Evolutionary conservation across 75 land plant genomes (phyloP).

Genomic region (Sequoiadendron giganteum): DNA sequence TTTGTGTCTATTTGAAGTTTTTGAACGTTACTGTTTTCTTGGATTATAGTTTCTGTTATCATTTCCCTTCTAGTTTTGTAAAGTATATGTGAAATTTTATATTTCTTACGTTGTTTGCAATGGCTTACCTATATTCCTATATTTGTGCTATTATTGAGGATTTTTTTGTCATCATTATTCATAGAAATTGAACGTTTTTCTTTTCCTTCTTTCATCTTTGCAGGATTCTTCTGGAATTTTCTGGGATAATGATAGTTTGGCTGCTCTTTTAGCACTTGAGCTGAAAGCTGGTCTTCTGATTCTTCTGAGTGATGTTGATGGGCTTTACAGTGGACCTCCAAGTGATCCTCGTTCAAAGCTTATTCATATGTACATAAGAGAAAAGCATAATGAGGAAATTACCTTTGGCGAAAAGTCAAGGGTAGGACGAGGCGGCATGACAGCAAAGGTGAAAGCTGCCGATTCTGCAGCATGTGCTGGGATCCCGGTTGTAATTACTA

Average conservation of each 20-base stretch:
- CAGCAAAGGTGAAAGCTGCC: slow-evolving; percentile 95
- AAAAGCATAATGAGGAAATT: slow-evolving; percentile 74
- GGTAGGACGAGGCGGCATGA: slow-evolving; percentile 97
- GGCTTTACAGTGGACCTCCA: slow-evolving; percentile 98
- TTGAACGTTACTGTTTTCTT: not conserved
- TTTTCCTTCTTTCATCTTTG: slow-evolving; percentile 5
- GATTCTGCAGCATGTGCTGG: slow-evolving; percentile 80
- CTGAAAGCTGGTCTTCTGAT: slow-evolving; percentile 89
- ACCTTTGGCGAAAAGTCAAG: slow-evolving; percentile 98
- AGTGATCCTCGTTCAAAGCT: slow-evolving; percentile 86
- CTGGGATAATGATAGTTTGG: slow-evolving; percentile 98
- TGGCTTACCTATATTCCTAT: not conserved
- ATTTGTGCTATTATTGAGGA: not conserved
- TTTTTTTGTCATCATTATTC: not conserved
- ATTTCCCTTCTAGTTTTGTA: not conserved
- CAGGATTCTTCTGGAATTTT: slow-evolving; percentile 99
- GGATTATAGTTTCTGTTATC: not conserved
- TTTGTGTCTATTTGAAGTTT: not conserved
- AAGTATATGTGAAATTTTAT: not conserved
- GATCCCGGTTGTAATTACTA: slow-evolving; percentile 86
- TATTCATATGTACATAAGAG: slow-evolving; percentile 78
- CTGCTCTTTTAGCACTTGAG: slow-evolving; percentile 88
- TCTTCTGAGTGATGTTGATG: slow-evolving; percentile 96
- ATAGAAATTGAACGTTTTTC: not conserved
- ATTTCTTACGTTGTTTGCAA: not conserved